A percentile compares a stretch with the other conserved stretches of the same genome.
phyloP scores from a whole-genome alignment of 2,329 filamentous ascomycete species.

The Colletotrichum filicis region DNA sequence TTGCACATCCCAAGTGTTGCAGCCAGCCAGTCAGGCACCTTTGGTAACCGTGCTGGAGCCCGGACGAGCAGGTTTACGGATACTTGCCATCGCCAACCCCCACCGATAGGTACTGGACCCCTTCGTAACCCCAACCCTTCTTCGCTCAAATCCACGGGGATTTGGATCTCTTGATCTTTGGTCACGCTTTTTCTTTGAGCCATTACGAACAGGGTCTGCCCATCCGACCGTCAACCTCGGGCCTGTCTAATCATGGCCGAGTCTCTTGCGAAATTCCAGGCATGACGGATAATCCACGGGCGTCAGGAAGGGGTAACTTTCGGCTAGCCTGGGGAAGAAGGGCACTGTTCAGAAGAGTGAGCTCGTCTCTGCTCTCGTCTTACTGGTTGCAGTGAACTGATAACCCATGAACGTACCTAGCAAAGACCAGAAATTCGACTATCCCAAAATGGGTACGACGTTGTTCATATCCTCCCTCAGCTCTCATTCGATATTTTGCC shows the following conservation, averaged over 20 bases:
- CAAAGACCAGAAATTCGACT: neutral
- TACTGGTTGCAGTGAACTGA: neutral
- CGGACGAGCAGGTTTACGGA: neutral
- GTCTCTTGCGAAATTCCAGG: neutral
- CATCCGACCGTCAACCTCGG: too few relatives aligned
- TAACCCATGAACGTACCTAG: neutral
- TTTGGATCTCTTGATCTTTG: neutral
- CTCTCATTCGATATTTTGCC: neutral
- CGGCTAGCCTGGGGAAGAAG: neutral
- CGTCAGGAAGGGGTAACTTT: neutral
- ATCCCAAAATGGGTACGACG: neutral
- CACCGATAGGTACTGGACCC: neutral
- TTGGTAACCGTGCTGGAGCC: neutral
- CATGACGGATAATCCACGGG: conserved; percentile 1
- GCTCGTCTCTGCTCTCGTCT: neutral
- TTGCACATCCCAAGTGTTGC: neutral
- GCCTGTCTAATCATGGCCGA: neutral
- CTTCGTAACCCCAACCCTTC: neutral
- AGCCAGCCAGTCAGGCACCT: neutral
- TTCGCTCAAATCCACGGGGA: neutral
- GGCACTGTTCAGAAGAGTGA: neutral
- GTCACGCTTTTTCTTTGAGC: neutral
- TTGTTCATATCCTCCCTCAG: neutral
- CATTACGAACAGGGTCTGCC: neutral
- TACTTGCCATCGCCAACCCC: neutral